Percentiles rank a stretch among this genome's conserved stretches.
phyloP scores from a whole-genome alignment of 257 asterid genomes.

The Solanum megistacrolobum region DNA sequence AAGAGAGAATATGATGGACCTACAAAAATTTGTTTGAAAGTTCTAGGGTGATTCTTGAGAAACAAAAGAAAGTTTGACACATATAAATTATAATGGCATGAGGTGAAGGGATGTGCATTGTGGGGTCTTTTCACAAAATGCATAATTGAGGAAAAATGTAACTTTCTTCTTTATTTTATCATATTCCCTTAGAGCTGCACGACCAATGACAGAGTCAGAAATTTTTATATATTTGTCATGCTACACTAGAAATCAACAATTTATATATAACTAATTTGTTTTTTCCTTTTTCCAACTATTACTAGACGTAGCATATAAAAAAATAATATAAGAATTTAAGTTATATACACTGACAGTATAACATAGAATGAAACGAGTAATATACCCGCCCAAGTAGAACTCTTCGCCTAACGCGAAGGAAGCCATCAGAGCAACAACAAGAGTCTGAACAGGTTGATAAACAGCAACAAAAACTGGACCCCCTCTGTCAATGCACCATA shows the following conservation, averaged over 20 bases:
- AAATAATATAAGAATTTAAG: background rate
- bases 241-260: background rate
- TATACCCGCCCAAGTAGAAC: slow-evolving; percentile 92
- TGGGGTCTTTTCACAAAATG: background rate
- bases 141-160: background rate
- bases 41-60: background rate
- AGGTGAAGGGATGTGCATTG: background rate
- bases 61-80: background rate
- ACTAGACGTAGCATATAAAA: background rate
- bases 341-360: background rate
- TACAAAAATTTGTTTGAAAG: background rate
- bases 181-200: too few relatives aligned
- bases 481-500: slow-evolving; percentile 98
- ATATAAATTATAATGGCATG: background rate
- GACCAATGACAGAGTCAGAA: background rate
- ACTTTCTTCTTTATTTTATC: too few relatives aligned
- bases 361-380: too few relatives aligned
- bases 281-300: background rate
- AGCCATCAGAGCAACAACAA: slow-evolving; percentile 85
- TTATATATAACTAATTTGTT: background rate
- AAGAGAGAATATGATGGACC: background rate
- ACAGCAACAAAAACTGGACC: slow-evolving; percentile 99
- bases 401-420: slow-evolving; percentile 73
- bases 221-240: background rate
- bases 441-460: slow-evolving; percentile 98